Evolutionary conservation across 2,329 filamentous ascomycete species (phyloP).

Genomic region (Alternaria sp.): DNA sequence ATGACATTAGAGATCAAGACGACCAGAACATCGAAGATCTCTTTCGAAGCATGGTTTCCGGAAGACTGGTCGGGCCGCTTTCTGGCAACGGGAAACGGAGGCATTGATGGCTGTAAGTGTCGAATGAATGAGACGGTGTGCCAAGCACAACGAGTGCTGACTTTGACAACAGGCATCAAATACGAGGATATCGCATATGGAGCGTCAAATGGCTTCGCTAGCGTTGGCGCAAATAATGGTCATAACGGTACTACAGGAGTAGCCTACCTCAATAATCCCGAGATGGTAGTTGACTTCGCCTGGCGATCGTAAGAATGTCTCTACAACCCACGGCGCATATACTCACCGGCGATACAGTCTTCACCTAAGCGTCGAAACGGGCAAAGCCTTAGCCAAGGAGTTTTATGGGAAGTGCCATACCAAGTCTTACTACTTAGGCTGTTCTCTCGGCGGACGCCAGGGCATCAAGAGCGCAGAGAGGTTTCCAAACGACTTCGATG

Average conservation of each 20-base stretch:
- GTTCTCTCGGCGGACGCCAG: constrained; percentile 44
- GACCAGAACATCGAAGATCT: constrained; percentile 50
- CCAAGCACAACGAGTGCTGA: background rate
- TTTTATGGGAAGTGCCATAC: constrained; percentile 48
- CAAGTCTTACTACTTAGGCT: constrained; percentile 49
- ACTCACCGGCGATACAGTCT: constrained; percentile 21
- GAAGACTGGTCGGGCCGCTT: constrained; percentile 50
- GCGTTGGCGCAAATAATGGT: constrained; percentile 50
- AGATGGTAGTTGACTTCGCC: constrained; percentile 57
- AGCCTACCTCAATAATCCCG: constrained; percentile 53
- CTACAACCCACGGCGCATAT: no score
- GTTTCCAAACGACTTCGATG: constrained; percentile 45
- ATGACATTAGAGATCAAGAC: constrained; percentile 52
- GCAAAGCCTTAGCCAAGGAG: constrained; percentile 45
- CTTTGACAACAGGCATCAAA: constrained; percentile 43
- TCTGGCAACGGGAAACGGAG: constrained; percentile 51
- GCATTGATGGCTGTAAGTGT: constrained; percentile 50
- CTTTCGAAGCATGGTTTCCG: constrained; percentile 48
- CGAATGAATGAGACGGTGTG: no score
- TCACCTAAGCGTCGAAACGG: constrained; percentile 49
- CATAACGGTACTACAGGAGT: constrained; percentile 53
- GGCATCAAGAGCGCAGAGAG: constrained; percentile 34
- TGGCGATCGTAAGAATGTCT: constrained; percentile 46
- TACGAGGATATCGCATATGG: constrained; percentile 51
- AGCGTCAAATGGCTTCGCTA: constrained; percentile 45